These are phyloP conservation scores for Samsoniella hepiali DNA, from an alignment of 2,329 filamentous ascomycete species.

Conservation along the genomic window DNA sequence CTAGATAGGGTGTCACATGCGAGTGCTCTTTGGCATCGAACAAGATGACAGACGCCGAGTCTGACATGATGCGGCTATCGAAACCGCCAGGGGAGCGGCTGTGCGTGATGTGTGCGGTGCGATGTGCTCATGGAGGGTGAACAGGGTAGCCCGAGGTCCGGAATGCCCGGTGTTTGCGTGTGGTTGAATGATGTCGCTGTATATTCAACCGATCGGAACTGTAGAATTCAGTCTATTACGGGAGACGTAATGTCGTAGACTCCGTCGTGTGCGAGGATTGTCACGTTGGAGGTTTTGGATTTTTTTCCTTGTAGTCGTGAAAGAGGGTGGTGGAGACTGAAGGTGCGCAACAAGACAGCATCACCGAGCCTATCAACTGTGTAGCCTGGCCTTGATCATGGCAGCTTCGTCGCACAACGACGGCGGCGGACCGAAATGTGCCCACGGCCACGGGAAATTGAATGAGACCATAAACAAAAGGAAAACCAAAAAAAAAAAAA, in stretches of 20 bases:
- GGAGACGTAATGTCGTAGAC: not conserved
- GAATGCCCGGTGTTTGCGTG: not conserved
- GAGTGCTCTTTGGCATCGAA: constrained; percentile 45
- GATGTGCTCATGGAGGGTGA: no score
- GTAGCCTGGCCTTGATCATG: not conserved
- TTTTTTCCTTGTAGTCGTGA: not conserved
- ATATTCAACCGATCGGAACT: no score
- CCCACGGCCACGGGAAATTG: no score
- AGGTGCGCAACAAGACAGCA: not conserved
- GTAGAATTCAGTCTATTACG: no score
- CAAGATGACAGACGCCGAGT: constrained; percentile 36
- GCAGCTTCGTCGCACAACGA: not conserved
- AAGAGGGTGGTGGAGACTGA: not conserved
- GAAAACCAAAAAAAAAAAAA: no score
- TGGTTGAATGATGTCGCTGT: not conserved
- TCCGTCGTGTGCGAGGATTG: not conserved
- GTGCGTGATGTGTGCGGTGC: not conserved
- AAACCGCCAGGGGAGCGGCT: not conserved
- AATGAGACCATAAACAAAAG: no score
- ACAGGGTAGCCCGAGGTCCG: no score
- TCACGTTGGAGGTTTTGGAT: not conserved
- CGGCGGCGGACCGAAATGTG: no score
- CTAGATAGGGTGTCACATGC: constrained; percentile 54
- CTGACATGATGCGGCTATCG: constrained; percentile 27
- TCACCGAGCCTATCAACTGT: not conserved